Evolutionary conservation across 257 asterid species (phyloP).

Genomic region (Nicotiana attenuata): DNA sequence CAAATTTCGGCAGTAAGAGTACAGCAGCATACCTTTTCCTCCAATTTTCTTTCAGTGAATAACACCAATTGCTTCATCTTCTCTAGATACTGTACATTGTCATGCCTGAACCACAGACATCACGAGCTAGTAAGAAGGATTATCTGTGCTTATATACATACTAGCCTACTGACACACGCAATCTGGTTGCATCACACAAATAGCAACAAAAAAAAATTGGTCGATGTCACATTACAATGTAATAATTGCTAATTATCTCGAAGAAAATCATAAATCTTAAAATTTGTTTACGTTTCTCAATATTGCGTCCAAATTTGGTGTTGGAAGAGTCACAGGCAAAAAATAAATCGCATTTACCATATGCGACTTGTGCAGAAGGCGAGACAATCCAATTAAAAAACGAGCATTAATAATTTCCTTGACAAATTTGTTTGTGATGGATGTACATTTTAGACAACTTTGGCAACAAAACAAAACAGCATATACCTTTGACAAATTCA

Average conservation of each 20-base stretch:
- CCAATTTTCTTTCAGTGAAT: conserved; percentile 81
- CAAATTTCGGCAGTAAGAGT: not conserved
- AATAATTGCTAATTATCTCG: not conserved
- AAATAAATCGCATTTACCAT: not conserved
- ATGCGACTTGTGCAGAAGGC: not conserved
- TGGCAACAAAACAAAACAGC: too few species aligned
- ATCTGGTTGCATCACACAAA: not conserved
- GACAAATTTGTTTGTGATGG: not conserved
- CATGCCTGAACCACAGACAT: conserved; percentile 65
- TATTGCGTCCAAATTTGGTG: not conserved
- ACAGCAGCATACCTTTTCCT: conserved; percentile 58
- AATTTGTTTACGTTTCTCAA: not conserved
- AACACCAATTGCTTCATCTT: conserved; percentile 88
- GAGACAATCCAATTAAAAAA: not conserved
- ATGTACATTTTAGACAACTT: not conserved
- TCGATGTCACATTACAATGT: conserved; percentile 1
- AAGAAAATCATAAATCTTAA: not conserved
- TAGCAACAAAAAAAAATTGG: not conserved
- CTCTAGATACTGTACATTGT: conserved; percentile 85
- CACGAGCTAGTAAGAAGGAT: conserved; percentile 1
- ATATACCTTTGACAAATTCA: too few species aligned
- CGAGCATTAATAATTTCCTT: not conserved
- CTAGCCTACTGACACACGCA: not conserved
- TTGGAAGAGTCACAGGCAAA: not conserved
- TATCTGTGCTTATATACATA: not conserved